These are phyloP conservation scores for Alternaria gansuensis DNA, from an alignment of 2,329 filamentous ascomycete genomes.

Conservation along the genomic window DNA sequence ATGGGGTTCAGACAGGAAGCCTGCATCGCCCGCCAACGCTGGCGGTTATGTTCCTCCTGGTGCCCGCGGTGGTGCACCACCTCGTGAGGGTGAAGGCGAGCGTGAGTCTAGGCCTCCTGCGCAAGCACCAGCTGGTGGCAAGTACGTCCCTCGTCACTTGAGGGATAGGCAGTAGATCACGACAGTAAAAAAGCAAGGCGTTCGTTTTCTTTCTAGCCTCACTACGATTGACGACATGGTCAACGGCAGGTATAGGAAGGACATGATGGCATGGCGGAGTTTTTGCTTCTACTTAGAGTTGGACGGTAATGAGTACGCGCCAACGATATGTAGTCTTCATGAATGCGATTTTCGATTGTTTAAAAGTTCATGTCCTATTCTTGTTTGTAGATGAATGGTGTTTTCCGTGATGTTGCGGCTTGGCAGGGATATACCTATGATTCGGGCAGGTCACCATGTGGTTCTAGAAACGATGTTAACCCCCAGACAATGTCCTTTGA, in stretches of 20 bases:
- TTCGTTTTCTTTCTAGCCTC: slow-evolving; percentile 18
- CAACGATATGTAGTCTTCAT: slow-evolving; percentile 18
- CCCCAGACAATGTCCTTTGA: too few species aligned
- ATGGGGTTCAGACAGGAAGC: slow-evolving; percentile 44
- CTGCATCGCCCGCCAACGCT: slow-evolving; percentile 43
- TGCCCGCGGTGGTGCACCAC: slow-evolving; percentile 37
- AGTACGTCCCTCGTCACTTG: slow-evolving; percentile 54
- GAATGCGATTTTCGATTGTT: slow-evolving; percentile 15
- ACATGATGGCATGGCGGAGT: slow-evolving; percentile 20
- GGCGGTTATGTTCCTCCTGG: slow-evolving; percentile 44
- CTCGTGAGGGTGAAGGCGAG: slow-evolving; percentile 39
- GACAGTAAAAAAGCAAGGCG: slow-evolving; percentile 12
- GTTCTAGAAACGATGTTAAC: too few species aligned
- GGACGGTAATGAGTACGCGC: slow-evolving; percentile 20
- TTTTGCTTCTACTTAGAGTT: slow-evolving; percentile 20
- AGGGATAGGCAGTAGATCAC: slow-evolving; percentile 27
- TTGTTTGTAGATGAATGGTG: background rate
- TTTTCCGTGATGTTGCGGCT: too few species aligned
- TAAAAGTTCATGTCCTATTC: background rate
- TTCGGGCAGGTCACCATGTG: too few species aligned
- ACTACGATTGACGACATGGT: slow-evolving; percentile 20
- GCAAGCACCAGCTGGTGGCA: slow-evolving; percentile 46
- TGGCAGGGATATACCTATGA: too few species aligned
- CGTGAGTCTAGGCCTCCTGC: slow-evolving; percentile 37
- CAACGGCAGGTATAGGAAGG: slow-evolving; percentile 17